Percentiles rank a stretch among this genome's conserved stretches.
Conservation (phyloP, 768 basidiomycete genomes). For the Tulasnella sp. region DNA sequence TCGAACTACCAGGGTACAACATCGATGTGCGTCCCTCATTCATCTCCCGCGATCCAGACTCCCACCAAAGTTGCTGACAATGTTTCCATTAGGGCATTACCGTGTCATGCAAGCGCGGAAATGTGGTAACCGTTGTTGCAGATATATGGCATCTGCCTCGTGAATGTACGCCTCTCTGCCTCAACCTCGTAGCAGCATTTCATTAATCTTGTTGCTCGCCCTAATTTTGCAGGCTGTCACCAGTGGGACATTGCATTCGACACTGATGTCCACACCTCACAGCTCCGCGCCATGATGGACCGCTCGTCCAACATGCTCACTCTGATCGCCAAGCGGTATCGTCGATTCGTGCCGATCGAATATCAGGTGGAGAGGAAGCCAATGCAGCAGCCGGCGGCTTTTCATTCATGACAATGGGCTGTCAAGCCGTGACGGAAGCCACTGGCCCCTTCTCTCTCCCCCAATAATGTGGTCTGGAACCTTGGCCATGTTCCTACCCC, state of each 20-base stretch:
- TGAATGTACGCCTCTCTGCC: constrained; percentile 3
- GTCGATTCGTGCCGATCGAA: constrained; percentile 16
- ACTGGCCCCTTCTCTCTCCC: background rate
- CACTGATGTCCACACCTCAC: constrained; percentile 6
- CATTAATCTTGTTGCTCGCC: background rate
- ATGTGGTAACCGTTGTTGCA: constrained; percentile 15
- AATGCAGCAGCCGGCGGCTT: constrained; percentile 1
- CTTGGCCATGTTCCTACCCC: background rate
- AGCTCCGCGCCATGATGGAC: constrained; percentile 16
- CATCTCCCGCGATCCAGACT: background rate
- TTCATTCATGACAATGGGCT: background rate
- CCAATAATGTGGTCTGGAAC: background rate
- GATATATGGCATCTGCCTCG: constrained; percentile 16
- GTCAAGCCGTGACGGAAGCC: background rate
- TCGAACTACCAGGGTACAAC: constrained; percentile 17
- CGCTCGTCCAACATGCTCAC: constrained; percentile 6
- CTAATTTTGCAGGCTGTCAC: background rate
- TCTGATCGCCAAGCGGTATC: constrained; percentile 13
- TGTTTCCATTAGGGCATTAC: constrained; percentile 8
- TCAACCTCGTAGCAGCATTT: background rate
- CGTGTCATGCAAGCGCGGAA: constrained; percentile 15
- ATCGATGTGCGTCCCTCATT: constrained; percentile 10
- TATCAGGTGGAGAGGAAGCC: constrained; percentile 13
- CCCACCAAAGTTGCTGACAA: background rate
- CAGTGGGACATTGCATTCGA: constrained; percentile 18